Evolutionary conservation across 2,329 filamentous ascomycete genomes (phyloP).

Genomic region (Ascochyta clinopodiicola): DNA sequence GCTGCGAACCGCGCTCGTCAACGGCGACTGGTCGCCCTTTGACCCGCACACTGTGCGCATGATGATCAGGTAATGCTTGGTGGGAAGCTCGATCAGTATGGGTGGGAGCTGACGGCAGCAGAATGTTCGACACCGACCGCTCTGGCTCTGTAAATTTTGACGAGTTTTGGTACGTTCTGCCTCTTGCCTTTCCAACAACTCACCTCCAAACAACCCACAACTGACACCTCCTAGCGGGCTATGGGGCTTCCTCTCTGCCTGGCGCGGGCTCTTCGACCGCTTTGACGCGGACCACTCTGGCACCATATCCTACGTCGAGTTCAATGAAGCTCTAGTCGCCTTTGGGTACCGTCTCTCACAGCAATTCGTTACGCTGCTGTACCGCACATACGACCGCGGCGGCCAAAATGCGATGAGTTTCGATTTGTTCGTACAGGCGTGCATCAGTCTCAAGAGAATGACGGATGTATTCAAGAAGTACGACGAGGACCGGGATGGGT

Average conservation of each 20-base stretch:
- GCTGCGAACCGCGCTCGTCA: constrained; percentile 88
- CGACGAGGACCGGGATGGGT: constrained; percentile 94
- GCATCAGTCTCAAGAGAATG: constrained; percentile 96
- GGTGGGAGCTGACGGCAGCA: constrained; percentile 13
- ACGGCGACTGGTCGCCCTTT: constrained; percentile 94
- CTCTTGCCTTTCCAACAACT: not conserved
- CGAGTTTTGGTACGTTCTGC: constrained; percentile 74
- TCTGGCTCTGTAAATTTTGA: constrained; percentile 90
- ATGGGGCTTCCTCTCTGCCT: constrained; percentile 94
- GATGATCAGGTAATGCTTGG: constrained; percentile 74
- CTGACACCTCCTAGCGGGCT: constrained; percentile 63
- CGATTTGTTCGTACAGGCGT: constrained; percentile 96
- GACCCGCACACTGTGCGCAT: constrained; percentile 93
- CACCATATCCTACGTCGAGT: constrained; percentile 85
- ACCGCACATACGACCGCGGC: constrained; percentile 78
- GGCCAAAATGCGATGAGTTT: constrained; percentile 65
- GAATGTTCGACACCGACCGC: constrained; percentile 96
- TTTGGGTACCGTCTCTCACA: constrained; percentile 88
- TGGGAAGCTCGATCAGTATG: not conserved
- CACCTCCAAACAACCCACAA: not conserved
- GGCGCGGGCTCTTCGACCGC: constrained; percentile 92
- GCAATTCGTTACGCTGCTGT: constrained; percentile 83
- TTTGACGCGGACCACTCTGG: constrained; percentile 89
- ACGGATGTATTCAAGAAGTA: constrained; percentile 99
- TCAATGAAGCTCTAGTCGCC: constrained; percentile 83